Evolutionary conservation across 73 alveolate genomes (phyloP).

Genomic region (Tetrahymena thermophila): DNA sequence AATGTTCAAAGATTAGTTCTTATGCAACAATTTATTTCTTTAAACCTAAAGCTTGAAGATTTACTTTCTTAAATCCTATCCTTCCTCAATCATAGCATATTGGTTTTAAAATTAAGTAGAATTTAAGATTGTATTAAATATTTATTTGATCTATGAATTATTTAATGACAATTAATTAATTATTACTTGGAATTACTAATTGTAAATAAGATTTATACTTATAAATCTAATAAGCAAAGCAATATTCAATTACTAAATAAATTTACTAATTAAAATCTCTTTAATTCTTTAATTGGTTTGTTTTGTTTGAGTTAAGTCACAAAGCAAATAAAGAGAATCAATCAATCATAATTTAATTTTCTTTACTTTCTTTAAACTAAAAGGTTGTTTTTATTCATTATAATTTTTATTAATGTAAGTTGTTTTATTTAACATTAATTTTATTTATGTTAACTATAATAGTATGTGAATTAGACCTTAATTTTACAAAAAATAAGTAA

Average conservation of each 20-base stretch:
- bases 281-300: no score
- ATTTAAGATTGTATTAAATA: not conserved
- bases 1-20: not conserved
- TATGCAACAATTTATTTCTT: not conserved
- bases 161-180: not conserved
- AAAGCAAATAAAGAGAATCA: no score
- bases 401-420: no score
- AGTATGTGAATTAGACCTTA: no score
- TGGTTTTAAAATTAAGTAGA: not conserved
- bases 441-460: no score
- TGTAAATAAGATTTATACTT: not conserved
- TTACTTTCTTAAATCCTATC: not conserved
- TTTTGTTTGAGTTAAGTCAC: not conserved
- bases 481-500: no score
- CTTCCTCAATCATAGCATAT: not conserved
- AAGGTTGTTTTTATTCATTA: no score
- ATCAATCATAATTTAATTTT: no score
- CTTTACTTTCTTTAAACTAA: no score
- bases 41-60: not conserved
- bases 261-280: not conserved
- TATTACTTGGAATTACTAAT: not conserved
- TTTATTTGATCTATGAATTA: not conserved
- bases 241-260: no score
- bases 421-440: no score
- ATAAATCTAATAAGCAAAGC: not conserved